Evolutionary conservation across 805 yeast species (phyloP), one percentile per base, ranked within the genome.

Genomic region (Pichia phayaonensis): DNA sequence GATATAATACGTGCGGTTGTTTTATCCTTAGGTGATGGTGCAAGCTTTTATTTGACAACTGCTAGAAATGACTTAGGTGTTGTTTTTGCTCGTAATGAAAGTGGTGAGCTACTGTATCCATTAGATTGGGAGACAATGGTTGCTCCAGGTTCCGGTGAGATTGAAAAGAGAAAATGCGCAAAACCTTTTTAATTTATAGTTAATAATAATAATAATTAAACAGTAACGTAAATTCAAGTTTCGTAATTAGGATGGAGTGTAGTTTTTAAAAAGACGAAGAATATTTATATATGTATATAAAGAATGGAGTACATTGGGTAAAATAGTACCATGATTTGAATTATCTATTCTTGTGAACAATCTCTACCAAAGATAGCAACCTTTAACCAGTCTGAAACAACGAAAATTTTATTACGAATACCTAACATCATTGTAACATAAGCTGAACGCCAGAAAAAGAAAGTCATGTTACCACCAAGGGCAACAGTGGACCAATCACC

Each of bases 81-180:
- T 4, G 83, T 94, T 1, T 86, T 90, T 65, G 97, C 98, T 6
- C 80, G 76, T 54, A 77, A 84, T 42, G 79, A 76, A 54, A 81
- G 81, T 4, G 72, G 76, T 12, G 81, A 79, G 38, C 68, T 81
- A 49, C 80, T 94, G 88, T 84, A 83, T 59, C 95, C 99, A 2
- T 68, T 89, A 42, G 98, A 94, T 67, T 94, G 98, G 97, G 90
- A 89, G 68, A 86, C 89, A 13, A 94, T 95, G 98, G 75, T 84
- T 31, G 81, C 86, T 54, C 83, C 89, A 2, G 71, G 67, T 24
- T 80, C 90, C 2, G 97, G 97, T 1, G 77, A 75, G 11, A 67
- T 80, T 13, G 97, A 90, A 60, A 72, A 73, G 58, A 76, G 99
- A 52, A 94, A 94, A 66, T 88, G 96, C 69, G 99, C 99, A 3